These are phyloP conservation scores for Auricularia heimuer DNA, from an alignment of 768 basidiomycete species.

Conservation along the genomic window DNA sequence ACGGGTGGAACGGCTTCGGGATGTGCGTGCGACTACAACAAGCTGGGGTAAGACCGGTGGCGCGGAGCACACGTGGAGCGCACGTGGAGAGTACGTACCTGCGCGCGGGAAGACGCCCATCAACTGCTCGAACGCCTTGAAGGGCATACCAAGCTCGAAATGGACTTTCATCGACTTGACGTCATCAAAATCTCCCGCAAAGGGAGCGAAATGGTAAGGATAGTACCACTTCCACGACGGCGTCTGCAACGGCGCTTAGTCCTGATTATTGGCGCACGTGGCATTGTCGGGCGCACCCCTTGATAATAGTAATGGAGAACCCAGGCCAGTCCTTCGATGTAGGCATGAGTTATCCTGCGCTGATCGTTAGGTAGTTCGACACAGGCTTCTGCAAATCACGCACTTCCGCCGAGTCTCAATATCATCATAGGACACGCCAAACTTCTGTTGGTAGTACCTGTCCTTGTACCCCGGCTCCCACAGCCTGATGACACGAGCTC, in stretches of 20 bases:
- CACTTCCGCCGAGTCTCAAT: slow-evolving; percentile 63
- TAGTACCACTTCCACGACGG: slow-evolving; percentile 99
- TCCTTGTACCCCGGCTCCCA: slow-evolving; percentile 96
- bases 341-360: slow-evolving; percentile 63
- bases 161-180: slow-evolving; percentile 67
- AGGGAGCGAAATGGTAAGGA: slow-evolving; percentile 96
- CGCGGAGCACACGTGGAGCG: background rate
- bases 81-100: slow-evolving; percentile 48
- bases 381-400: slow-evolving; percentile 18
- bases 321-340: slow-evolving; percentile 93
- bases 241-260: slow-evolving; percentile 36
- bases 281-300: slow-evolving; percentile 50
- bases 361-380: background rate
- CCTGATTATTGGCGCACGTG: background rate
- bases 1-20: slow-evolving; percentile 69
- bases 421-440: slow-evolving; percentile 66
- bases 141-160: slow-evolving; percentile 56
- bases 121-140: slow-evolving; percentile 94
- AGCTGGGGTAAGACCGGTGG: slow-evolving; percentile 2
- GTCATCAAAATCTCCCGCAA: slow-evolving; percentile 87
- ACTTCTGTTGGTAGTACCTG: slow-evolving; percentile 91
- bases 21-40: slow-evolving; percentile 71
- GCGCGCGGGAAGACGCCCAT: slow-evolving; percentile 95
- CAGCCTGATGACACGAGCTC: slow-evolving; percentile 39
- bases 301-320: slow-evolving; percentile 97